A percentile compares a stretch with the other conserved stretches of the same genome.
Conservation (phyloP, 345 rosid genomes). For the Melastoma malabathricum region DNA sequence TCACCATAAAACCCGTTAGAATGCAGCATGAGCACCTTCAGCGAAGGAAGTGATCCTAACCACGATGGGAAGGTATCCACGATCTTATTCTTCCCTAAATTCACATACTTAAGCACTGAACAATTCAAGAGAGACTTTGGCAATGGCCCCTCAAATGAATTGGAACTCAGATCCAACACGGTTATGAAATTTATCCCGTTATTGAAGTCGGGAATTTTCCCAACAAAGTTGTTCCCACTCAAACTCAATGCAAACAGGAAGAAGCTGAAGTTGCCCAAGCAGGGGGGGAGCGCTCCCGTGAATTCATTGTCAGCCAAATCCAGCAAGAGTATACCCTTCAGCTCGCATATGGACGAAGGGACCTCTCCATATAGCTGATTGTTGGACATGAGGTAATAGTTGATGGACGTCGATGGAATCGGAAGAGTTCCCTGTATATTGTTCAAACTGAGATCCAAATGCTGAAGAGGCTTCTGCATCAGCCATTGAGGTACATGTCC, state of each 20-base stretch:
- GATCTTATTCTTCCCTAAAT: conserved; percentile 3
- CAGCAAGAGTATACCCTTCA: not conserved
- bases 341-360: not conserved
- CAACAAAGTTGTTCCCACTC: not conserved
- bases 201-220: not conserved
- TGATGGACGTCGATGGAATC: not conserved
- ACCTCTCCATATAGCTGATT: conserved; percentile 5
- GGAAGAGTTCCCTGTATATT: conserved; percentile 8
- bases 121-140: conserved; percentile 6
- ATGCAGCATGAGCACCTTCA: conserved; percentile 6
- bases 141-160: conserved; percentile 2
- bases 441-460: conserved; percentile 6
- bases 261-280: conserved; percentile 4
- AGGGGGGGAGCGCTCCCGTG: not conserved
- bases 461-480: not conserved
- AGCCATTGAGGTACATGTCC: conserved; percentile 8
- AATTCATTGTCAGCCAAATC: conserved; percentile 5
- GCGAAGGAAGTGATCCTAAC: conserved; percentile 1
- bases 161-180: conserved; percentile 3
- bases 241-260: conserved; percentile 2
- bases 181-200: not conserved
- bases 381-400: not conserved
- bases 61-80: conserved; percentile 7
- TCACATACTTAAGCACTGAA: not conserved
- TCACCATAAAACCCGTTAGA: conserved; percentile 5